These are phyloP conservation scores for Helicostylum pulchrum DNA, from an alignment of 192 early-diverging fungal species.

Conservation along the genomic window DNA sequence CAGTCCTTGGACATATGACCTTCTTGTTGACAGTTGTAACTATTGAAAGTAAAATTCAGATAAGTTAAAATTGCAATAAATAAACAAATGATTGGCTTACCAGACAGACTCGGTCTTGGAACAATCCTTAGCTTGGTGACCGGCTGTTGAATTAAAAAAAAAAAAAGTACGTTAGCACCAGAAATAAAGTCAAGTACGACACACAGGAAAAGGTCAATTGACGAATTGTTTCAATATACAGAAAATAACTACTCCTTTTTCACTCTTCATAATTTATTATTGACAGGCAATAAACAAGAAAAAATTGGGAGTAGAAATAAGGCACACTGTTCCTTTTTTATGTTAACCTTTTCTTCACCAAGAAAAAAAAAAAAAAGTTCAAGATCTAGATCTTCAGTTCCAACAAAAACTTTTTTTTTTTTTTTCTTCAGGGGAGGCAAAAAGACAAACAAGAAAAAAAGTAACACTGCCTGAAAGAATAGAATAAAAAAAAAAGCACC, in stretches of 20 bases:
- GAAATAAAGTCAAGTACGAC: slow-evolving; percentile 12
- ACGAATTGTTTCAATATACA: too few species aligned
- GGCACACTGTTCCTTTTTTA: not conserved
- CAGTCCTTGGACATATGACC: slow-evolving; percentile 43
- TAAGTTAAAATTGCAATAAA: not conserved
- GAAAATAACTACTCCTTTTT: not conserved
- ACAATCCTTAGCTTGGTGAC: slow-evolving; percentile 55
- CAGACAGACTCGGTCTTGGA: slow-evolving; percentile 45
- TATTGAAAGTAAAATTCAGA: slow-evolving; percentile 12
- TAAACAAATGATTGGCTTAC: slow-evolving; percentile 31
- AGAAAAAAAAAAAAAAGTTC: not conserved
- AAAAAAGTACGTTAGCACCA: not conserved
- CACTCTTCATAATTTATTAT: slow-evolving; percentile 8
- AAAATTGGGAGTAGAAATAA: not conserved
- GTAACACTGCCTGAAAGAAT: too few species aligned
- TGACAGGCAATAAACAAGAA: not conserved
- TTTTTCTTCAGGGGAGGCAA: not conserved
- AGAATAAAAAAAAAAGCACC: too few species aligned
- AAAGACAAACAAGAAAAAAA: too few species aligned
- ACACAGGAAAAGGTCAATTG: not conserved
- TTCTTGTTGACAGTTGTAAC: slow-evolving; percentile 54
- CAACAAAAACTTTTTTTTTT: not conserved
- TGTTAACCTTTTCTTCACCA: not conserved
- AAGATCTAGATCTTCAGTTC: too few species aligned
- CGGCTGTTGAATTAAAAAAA: slow-evolving; percentile 31